Percentiles rank a stretch among this genome's conserved stretches.
Evolutionary conservation across 768 basidiomycete genomes (phyloP).

Genomic region (Mycena albidolilacea): DNA sequence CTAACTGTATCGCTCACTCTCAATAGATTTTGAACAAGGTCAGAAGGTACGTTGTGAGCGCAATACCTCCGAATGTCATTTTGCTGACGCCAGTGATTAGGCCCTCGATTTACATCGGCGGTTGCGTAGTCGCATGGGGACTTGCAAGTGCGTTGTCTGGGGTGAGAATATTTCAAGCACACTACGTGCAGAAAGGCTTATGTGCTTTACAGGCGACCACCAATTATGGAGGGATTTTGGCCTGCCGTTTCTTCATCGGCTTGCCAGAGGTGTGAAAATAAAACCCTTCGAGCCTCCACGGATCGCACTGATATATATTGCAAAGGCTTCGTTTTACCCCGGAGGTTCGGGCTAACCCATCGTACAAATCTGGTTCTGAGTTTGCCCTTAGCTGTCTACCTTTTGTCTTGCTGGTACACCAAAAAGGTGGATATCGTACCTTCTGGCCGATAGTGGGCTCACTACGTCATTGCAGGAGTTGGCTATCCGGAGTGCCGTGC

Average conservation of each 20-base stretch:
- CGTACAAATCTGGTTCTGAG: not conserved
- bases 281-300: not conserved
- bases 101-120: slow-evolving; percentile 60
- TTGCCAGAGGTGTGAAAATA: slow-evolving; percentile 63
- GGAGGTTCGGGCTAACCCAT: slow-evolving; percentile 46
- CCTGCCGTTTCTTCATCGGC: slow-evolving; percentile 74
- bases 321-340: slow-evolving; percentile 75
- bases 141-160: slow-evolving; percentile 61
- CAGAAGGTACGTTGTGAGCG: slow-evolving; percentile 5
- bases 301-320: not conserved
- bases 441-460: not conserved
- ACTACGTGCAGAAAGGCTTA: not conserved
- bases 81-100: slow-evolving; percentile 23
- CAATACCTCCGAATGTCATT: not conserved
- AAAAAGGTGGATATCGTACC: slow-evolving; percentile 58
- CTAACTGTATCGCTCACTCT: not conserved
- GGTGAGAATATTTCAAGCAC: slow-evolving; percentile 17
- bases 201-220: slow-evolving; percentile 9
- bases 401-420: slow-evolving; percentile 71
- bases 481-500: slow-evolving; percentile 73
- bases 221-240: slow-evolving; percentile 67
- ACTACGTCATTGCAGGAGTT: slow-evolving; percentile 63
- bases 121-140: slow-evolving; percentile 63
- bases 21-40: slow-evolving; percentile 35
- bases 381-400: slow-evolving; percentile 47